phyloP scores from a whole-genome alignment of 2,329 filamentous ascomycete species.

The Monilinia fructicola region DNA sequence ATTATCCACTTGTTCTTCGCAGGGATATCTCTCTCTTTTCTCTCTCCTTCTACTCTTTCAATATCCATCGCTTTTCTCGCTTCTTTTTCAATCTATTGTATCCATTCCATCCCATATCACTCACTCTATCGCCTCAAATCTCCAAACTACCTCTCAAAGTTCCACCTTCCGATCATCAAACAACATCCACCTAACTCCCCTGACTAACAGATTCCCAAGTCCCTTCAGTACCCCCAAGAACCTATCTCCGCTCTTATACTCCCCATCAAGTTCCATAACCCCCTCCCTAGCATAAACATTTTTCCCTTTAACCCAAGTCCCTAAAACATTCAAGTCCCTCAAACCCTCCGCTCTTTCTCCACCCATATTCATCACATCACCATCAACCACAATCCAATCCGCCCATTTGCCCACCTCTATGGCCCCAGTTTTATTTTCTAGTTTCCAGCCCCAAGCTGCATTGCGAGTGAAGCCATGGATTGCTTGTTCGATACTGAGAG shows the following conservation, averaged over 20 bases:
- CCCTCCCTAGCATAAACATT: slow-evolving; percentile 27
- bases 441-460: slow-evolving; percentile 58
- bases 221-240: not conserved
- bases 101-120: not conserved
- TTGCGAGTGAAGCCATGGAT: slow-evolving; percentile 61
- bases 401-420: slow-evolving; percentile 62
- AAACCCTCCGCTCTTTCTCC: slow-evolving; percentile 46
- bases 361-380: slow-evolving; percentile 48
- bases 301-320: slow-evolving; percentile 68
- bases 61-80: not conserved
- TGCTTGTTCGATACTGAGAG: slow-evolving; percentile 58
- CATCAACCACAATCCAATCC: slow-evolving; percentile 70
- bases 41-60: not conserved
- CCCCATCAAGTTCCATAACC: not conserved
- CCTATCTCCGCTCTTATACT: not conserved
- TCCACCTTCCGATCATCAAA: not conserved
- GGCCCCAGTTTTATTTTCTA: slow-evolving; percentile 58
- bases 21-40: not conserved
- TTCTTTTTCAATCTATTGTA: not conserved
- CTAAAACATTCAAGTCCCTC: slow-evolving; percentile 55
- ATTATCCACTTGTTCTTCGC: not conserved
- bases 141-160: not conserved
- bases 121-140: not conserved
- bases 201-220: not conserved
- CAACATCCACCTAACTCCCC: not conserved